These are phyloP conservation scores for Tremellales sp. DNA, from an alignment of 1,284 basidiomycete species.

Conservation along the genomic window DNA sequence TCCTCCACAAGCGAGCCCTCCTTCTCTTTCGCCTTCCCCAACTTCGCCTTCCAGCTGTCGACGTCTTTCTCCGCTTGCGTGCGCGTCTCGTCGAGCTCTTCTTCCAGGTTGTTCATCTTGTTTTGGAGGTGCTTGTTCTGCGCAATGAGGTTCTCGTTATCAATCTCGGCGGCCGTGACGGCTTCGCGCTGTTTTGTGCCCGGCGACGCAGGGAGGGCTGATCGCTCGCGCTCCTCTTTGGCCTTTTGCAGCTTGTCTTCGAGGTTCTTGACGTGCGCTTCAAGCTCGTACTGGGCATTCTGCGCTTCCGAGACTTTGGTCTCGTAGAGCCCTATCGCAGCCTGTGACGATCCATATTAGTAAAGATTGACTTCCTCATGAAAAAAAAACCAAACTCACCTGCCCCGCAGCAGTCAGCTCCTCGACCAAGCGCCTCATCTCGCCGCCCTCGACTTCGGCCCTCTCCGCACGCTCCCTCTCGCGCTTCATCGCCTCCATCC, in stretches of 20 bases:
- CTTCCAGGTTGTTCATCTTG: constrained; percentile 72
- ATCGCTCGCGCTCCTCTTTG: constrained; percentile 4
- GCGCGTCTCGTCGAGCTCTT: constrained; percentile 75
- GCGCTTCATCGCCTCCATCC: constrained; percentile 45
- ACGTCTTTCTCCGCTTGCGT: constrained; percentile 71
- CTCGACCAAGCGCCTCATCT: constrained; percentile 42
- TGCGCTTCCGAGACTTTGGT: constrained; percentile 71
- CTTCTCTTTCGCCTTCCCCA: constrained; percentile 69
- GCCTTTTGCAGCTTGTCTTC: constrained; percentile 50
- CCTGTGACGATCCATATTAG: constrained; percentile 52
- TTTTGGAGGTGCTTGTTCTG: constrained; percentile 80
- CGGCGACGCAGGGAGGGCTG: constrained; percentile 16
- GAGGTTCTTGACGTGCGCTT: constrained; percentile 62
- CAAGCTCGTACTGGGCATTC: constrained; percentile 69
- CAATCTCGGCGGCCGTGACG: constrained; percentile 72
- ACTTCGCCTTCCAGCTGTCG: constrained; percentile 59
- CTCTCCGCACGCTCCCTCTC: constrained; percentile 39
- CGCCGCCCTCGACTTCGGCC: constrained; percentile 30
- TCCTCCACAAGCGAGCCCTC: constrained; percentile 70
- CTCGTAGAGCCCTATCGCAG: constrained; percentile 89
- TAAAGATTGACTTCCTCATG: neutral
- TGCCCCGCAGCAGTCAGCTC: constrained; percentile 43
- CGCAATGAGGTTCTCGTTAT: constrained; percentile 84
- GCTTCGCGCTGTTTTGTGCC: constrained; percentile 45
- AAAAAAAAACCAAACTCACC: constrained; percentile 22